Evolutionary conservation across 768 basidiomycete genomes (phyloP).

Genomic region (Mycena epipterygia): DNA sequence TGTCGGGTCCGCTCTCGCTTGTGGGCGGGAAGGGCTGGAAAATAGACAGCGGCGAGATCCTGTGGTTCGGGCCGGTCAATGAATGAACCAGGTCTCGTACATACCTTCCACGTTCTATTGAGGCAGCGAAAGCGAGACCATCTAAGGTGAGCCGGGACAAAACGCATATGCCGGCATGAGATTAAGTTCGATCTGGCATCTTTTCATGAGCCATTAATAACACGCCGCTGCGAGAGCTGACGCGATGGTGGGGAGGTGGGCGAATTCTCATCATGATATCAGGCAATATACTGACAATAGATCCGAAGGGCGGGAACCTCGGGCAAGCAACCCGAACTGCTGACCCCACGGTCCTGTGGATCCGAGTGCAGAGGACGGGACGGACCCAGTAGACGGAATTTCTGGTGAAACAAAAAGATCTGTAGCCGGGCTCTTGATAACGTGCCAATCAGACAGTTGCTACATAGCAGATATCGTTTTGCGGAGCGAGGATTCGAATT

Average conservation of each 20-base stretch:
- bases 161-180: constrained; percentile 11
- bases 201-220: constrained; percentile 3
- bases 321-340: background rate
- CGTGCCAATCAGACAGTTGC: background rate
- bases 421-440: no score
- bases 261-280: constrained; percentile 32
- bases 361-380: background rate
- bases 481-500: background rate
- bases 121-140: constrained; percentile 3
- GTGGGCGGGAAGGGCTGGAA: no score
- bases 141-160: background rate
- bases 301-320: constrained; percentile 16
- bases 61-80: background rate
- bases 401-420: background rate
- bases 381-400: background rate
- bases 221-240: background rate
- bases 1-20: background rate
- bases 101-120: background rate
- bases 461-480: background rate
- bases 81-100: background rate
- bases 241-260: background rate
- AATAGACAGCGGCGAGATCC: background rate
- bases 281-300: constrained; percentile 16
- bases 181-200: constrained; percentile 26
- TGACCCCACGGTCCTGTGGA: background rate